Evolutionary conservation across 768 basidiomycete species (phyloP).

Genomic region (Crassisporium funariophilum): DNA sequence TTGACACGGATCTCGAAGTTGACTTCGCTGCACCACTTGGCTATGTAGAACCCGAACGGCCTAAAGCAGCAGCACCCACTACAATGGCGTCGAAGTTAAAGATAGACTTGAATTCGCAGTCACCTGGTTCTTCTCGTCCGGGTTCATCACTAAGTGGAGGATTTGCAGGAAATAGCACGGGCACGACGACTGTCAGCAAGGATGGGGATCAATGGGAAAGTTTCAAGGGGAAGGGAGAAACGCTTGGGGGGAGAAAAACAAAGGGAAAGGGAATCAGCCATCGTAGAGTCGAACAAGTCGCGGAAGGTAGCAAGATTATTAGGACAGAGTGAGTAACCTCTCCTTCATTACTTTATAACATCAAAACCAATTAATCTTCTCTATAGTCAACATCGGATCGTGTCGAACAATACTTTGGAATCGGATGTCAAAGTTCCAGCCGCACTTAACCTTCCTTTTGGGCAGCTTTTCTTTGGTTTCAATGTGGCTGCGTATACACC

Average conservation of each 20-base stretch:
- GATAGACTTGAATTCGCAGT: conserved; percentile 86
- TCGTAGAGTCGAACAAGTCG: conserved; percentile 77
- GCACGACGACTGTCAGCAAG: conserved; percentile 60
- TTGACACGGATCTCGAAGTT: conserved; percentile 98
- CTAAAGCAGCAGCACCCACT: conserved; percentile 74
- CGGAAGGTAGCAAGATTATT: conserved; percentile 84
- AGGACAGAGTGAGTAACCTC: conserved; percentile 76
- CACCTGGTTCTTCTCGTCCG: conserved; percentile 84
- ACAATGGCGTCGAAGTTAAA: conserved; percentile 98
- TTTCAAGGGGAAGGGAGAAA: conserved; percentile 95
- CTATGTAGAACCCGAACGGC: conserved; percentile 92
- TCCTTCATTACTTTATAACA: neutral
- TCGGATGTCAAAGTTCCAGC: conserved; percentile 82
- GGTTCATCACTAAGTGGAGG: conserved; percentile 72
- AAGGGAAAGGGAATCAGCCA: conserved; percentile 93
- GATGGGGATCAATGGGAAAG: conserved; percentile 89
- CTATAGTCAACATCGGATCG: conserved; percentile 75
- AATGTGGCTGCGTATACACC: conserved; percentile 72
- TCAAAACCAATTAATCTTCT: conserved; percentile 12
- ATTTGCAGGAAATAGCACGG: conserved; percentile 55
- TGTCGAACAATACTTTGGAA: conserved; percentile 80
- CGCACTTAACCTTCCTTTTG: conserved; percentile 86
- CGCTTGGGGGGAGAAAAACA: conserved; percentile 85
- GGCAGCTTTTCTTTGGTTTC: conserved; percentile 97
- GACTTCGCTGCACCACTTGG: conserved; percentile 94